Evolutionary conservation across 73 alveolate species (phyloP).

Genomic region (Paramecium octaurelia): DNA sequence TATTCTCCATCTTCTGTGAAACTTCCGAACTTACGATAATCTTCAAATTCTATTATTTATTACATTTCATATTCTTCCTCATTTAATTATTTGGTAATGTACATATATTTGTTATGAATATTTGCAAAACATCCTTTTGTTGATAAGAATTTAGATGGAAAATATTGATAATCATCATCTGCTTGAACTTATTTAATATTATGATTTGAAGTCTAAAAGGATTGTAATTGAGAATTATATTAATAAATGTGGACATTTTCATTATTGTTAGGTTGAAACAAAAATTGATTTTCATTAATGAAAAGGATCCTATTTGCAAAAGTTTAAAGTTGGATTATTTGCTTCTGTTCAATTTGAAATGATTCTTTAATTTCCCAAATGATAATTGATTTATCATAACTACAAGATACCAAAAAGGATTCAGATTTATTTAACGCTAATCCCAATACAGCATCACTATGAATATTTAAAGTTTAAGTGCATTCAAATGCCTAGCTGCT

Average conservation of each 20-base stretch:
- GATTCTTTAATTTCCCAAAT: background rate
- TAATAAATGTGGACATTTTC: background rate
- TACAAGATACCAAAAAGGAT: background rate
- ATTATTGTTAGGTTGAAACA: background rate
- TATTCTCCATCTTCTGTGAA: background rate
- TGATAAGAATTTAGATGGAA: background rate
- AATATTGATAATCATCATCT: background rate
- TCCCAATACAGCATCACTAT: background rate
- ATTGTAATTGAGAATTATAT: background rate
- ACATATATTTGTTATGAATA: background rate
- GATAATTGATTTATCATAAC: background rate
- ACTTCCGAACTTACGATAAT: background rate
- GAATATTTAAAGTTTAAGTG: background rate
- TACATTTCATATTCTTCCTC: background rate
- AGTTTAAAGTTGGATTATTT: background rate
- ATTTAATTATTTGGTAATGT: background rate
- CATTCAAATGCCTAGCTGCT: background rate
- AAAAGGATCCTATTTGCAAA: background rate
- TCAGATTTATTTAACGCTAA: background rate
- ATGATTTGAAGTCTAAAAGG: background rate
- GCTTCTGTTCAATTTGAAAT: background rate
- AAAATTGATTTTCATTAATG: background rate
- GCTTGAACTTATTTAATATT: background rate
- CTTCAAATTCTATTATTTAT: background rate
- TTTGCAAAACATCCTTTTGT: background rate